Base-by-base conservation (phyloP, 176 grass and related monocot species). In the Rhynchospora tenuis region DNA sequence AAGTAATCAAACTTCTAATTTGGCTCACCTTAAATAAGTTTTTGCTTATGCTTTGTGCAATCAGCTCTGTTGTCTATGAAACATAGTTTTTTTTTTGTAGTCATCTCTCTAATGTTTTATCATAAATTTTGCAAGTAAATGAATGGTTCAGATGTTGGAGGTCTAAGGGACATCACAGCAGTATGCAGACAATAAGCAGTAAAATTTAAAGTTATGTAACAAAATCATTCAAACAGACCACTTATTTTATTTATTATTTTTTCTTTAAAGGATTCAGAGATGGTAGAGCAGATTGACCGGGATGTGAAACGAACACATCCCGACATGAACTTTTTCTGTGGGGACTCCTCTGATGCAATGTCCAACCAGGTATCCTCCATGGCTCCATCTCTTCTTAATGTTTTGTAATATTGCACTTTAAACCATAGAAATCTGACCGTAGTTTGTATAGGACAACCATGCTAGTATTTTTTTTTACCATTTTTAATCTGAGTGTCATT, bases 241-340 rank as follows among this genome's bases (percentile, higher is more conserved):
- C 48, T 33, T 33, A 33, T 33, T 33, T 33, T 33, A 3, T 33
- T 33, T 33, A 33, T 33, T 33, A 76, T 23, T 76, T 76, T 29
- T 8, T 76, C 54, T 28, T 28, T 16, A 31, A 83, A 94, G 90
- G 83, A 93, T 86, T 85, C 90, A 24, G 90, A 93, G 81, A 90
- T 90, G 82, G 85, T 94, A 73, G 95, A 94, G 62, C 95, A 97
- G 84, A 92, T 97, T 88, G 95, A 97, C 78, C 78, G 92, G 47
- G 95, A 97, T 88, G 95, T 97, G 73, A 97, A 94, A 78, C 84
- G 92, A 26, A 93, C 95, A 46, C 90, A 97, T 83, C 92, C 95
- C 82, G 90, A 97, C 86, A 92, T 94, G 92, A 87, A 97, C 59
- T 97, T 97, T 84, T 97, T 92, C 73, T 87, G 86, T 84, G 85